phyloP scores from a whole-genome alignment of 768 basidiomycete genomes.

The Favolaschia claudopus region DNA sequence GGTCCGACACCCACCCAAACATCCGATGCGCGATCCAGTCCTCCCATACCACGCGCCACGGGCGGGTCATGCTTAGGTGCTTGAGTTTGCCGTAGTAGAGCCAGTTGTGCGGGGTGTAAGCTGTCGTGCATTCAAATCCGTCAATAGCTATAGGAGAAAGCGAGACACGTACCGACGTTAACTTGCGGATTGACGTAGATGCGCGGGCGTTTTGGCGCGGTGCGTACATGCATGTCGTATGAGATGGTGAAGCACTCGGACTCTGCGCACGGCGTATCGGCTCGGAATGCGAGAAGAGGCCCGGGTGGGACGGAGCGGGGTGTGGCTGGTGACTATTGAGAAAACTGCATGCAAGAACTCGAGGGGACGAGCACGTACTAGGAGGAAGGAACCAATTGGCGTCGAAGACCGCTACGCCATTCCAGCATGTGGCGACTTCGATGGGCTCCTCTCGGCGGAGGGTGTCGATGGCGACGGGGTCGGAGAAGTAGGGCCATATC shows the following conservation, averaged over 20 bases:
- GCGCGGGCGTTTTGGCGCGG: slow-evolving; percentile 22
- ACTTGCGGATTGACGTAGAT: slow-evolving; percentile 29
- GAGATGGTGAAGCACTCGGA: slow-evolving; percentile 30
- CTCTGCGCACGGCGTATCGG: slow-evolving; percentile 23
- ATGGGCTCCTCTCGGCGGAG: slow-evolving; percentile 56
- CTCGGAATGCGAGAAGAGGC: slow-evolving; percentile 24
- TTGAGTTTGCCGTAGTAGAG: slow-evolving; percentile 29
- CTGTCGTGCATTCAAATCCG: not conserved
- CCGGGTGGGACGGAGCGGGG: slow-evolving; percentile 15
- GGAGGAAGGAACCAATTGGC: slow-evolving; percentile 27
- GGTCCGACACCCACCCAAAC: slow-evolving; percentile 31
- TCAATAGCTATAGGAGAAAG: not conserved
- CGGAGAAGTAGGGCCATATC: slow-evolving; percentile 73
- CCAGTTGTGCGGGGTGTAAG: slow-evolving; percentile 29
- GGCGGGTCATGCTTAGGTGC: slow-evolving; percentile 26
- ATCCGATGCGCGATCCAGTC: slow-evolving; percentile 31
- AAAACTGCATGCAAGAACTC: no score
- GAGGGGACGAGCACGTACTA: not conserved
- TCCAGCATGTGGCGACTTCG: slow-evolving; percentile 87
- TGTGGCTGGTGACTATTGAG: not conserved
- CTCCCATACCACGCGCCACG: slow-evolving; percentile 31
- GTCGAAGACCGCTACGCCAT: slow-evolving; percentile 80
- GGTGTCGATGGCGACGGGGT: slow-evolving; percentile 72
- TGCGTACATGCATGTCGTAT: slow-evolving; percentile 32
- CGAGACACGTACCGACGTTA: slow-evolving; percentile 18